Percentiles rank a stretch among this genome's conserved stretches.
phyloP scores from a whole-genome alignment of 1,139 yeast species.

The Saccharomyces hybrid region DNA sequence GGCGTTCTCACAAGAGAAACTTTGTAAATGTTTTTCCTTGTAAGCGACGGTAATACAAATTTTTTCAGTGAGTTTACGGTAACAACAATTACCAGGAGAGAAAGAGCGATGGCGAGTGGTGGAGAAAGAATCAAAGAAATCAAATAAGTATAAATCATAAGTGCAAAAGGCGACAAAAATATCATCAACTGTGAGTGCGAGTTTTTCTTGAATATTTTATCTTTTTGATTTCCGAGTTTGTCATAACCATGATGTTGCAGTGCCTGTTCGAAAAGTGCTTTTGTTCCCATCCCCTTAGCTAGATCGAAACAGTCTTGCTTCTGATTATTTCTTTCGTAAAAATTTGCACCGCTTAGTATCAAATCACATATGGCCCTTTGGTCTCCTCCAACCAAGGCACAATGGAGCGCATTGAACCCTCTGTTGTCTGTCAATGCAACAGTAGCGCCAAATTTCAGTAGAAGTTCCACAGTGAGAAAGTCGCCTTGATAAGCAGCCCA shows the following conservation, averaged over 20 bases:
- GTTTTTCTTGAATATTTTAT: conserved; percentile 33
- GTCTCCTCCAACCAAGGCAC: conserved; percentile 74
- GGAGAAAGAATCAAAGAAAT: conserved; percentile 27
- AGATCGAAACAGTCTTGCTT: conserved; percentile 58
- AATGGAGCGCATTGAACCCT: conserved; percentile 71
- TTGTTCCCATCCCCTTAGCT: conserved; percentile 67
- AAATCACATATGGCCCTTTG: conserved; percentile 35
- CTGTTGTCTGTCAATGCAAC: conserved; percentile 50
- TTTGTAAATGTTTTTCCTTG: not conserved
- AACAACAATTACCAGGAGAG: not conserved
- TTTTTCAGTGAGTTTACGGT: not conserved
- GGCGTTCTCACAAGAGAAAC: not conserved
- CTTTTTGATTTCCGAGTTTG: conserved; percentile 23
- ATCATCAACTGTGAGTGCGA: conserved; percentile 50
- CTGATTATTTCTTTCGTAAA: conserved; percentile 46
- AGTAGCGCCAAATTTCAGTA: conserved; percentile 65
- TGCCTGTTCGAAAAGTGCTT: conserved; percentile 45
- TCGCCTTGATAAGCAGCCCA: conserved; percentile 97
- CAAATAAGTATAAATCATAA: conserved; percentile 42
- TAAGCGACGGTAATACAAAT: not conserved
- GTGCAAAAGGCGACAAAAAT: conserved; percentile 52
- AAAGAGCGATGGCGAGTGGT: conserved; percentile 18
- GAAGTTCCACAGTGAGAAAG: conserved; percentile 57
- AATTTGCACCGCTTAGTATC: conserved; percentile 60
- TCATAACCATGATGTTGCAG: conserved; percentile 1